Percentiles rank a stretch among this genome's conserved stretches.
Evolutionary conservation across 169 alveolate genomes (phyloP).

Genomic region (Amoebophrya sp.): DNA sequence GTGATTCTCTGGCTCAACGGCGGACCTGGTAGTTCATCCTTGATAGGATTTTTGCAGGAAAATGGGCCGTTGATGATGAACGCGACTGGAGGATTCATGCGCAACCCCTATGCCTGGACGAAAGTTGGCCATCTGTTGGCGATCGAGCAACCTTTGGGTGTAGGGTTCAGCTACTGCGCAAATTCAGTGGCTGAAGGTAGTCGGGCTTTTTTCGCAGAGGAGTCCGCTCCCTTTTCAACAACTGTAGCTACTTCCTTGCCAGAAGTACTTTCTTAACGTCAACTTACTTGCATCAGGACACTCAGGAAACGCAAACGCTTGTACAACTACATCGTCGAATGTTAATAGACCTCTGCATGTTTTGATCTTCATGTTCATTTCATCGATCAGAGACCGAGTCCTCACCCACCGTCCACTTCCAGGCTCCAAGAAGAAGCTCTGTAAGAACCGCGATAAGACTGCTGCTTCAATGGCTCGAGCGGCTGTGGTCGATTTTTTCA

Average conservation of each 20-base stretch:
- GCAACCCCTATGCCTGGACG: background rate
- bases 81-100: background rate
- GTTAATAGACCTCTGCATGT: too few species aligned
- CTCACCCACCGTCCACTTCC: too few species aligned
- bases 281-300: too few species aligned
- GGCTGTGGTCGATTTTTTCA: background rate
- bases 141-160: background rate
- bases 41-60: constrained; percentile 60
- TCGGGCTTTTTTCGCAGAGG: too few species aligned
- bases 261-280: too few species aligned
- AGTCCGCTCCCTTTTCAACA: too few species aligned
- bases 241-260: too few species aligned
- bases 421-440: background rate
- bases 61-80: constrained; percentile 62
- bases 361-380: too few species aligned
- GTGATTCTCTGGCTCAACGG: constrained; percentile 70
- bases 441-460: background rate
- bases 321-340: too few species aligned
- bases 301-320: too few species aligned
- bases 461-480: background rate
- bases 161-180: background rate
- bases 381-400: too few species aligned
- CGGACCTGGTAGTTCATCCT: constrained; percentile 74
- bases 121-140: background rate
- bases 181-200: too few species aligned